Percentiles rank a stretch among this genome's conserved stretches.
Conservation (phyloP, 2,329 filamentous ascomycete genomes). For the Ophiocordyceps australis region DNA sequence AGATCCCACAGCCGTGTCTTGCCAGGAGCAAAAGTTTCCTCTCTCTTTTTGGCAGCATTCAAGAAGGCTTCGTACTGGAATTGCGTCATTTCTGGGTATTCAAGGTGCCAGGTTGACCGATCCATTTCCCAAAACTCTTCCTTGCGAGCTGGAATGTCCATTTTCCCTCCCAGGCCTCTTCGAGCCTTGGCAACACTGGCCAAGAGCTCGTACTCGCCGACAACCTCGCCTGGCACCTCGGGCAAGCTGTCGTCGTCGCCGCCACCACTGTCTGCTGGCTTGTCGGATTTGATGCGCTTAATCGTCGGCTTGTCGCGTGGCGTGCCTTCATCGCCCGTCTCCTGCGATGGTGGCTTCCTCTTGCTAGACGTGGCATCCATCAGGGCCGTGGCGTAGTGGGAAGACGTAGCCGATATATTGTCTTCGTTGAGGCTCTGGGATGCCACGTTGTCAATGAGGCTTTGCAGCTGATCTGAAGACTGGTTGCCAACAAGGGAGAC, state of each 20-base stretch:
- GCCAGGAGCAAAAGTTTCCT: constrained; percentile 34
- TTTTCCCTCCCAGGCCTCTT: constrained; percentile 33
- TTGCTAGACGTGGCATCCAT: constrained; percentile 31
- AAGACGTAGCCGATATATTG: constrained; percentile 11
- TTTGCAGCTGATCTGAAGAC: constrained; percentile 30
- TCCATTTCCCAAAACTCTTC: constrained; percentile 39
- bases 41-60: constrained; percentile 26
- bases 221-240: constrained; percentile 13
- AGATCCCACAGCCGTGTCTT: constrained; percentile 33
- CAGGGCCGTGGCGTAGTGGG: constrained; percentile 9
- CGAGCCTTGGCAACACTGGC: constrained; percentile 29
- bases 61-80: constrained; percentile 37
- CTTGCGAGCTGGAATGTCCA: constrained; percentile 38
- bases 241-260: constrained; percentile 17
- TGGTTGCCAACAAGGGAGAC: constrained; percentile 21
- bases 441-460: constrained; percentile 29
- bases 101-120: constrained; percentile 36
- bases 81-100: constrained; percentile 46
- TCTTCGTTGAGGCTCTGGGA: constrained; percentile 37
- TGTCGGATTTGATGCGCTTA: constrained; percentile 37
- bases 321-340: constrained; percentile 29
- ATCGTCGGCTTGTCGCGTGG: constrained; percentile 25
- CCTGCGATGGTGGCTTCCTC: constrained; percentile 28
- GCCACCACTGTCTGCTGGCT: too few relatives aligned
- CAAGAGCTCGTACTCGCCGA: constrained; percentile 26